Evolutionary conservation across 768 basidiomycete genomes (phyloP).

Genomic region (Lactarius pseudohatsudake): DNA sequence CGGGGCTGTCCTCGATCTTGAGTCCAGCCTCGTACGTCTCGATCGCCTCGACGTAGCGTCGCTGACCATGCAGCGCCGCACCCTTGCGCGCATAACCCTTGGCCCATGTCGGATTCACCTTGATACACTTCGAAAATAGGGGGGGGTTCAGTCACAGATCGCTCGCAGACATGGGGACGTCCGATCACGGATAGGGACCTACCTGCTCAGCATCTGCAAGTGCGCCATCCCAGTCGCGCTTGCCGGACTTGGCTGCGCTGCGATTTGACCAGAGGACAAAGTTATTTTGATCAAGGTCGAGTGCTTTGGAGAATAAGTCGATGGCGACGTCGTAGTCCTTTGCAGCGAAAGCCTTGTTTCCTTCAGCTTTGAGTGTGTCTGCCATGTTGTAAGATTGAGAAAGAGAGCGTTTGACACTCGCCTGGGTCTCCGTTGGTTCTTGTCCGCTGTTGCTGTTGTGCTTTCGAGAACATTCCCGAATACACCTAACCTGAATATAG

Average conservation of each 20-base stretch:
- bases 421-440: neutral
- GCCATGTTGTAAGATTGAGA: conserved; percentile 18
- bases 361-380: conserved; percentile 78
- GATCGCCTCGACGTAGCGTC: conserved; percentile 80
- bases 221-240: conserved; percentile 73
- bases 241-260: conserved; percentile 87
- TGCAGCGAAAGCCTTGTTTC: conserved; percentile 93
- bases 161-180: neutral
- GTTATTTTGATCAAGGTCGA: conserved; percentile 78
- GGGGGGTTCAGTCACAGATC: neutral
- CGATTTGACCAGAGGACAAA: conserved; percentile 92
- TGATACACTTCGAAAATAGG: conserved; percentile 58
- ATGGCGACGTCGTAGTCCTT: conserved; percentile 91
- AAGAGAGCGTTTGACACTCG: neutral
- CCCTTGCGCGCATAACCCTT: conserved; percentile 93
- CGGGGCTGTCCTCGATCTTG: conserved; percentile 77
- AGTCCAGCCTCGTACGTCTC: conserved; percentile 80
- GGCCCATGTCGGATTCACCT: conserved; percentile 76
- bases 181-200: conserved; percentile 29
- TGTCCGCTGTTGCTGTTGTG: neutral
- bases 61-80: conserved; percentile 85
- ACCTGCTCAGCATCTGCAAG: conserved; percentile 91
- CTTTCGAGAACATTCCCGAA: conserved; percentile 26
- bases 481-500: conserved; percentile 17
- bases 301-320: conserved; percentile 77